A percentile compares a stretch with the other conserved stretches of the same genome.
Conservation (phyloP, 2,329 filamentous ascomycete species). For the Ceratocystis albifundus region DNA sequence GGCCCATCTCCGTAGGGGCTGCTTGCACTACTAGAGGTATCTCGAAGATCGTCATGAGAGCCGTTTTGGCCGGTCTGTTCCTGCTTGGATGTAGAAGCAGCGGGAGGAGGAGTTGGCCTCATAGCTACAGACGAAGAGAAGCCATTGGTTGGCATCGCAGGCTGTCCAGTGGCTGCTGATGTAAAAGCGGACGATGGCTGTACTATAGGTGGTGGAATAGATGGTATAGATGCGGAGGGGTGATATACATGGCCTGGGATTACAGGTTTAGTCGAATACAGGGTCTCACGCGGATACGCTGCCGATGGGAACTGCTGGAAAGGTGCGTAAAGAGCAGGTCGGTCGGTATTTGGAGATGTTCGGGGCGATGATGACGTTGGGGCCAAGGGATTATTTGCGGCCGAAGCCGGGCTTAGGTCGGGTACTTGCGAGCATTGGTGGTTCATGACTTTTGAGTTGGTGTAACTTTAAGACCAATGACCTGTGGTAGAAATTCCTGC, state of each 20-base stretch:
- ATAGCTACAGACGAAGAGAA: neutral
- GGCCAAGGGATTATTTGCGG: conserved; percentile 1
- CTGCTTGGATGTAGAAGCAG: neutral
- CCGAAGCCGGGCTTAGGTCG: conserved; percentile 1
- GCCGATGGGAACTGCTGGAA: neutral
- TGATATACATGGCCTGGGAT: neutral
- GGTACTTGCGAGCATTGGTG: conserved; percentile 16
- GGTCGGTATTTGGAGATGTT: conserved; percentile 16
- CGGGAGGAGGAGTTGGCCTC: neutral
- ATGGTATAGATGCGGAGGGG: neutral
- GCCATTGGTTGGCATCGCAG: neutral
- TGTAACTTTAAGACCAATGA: neutral
- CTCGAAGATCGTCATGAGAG: conserved; percentile 10
- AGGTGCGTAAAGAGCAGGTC: conserved; percentile 11
- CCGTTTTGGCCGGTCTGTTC: conserved; percentile 1
- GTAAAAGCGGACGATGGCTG: neutral
- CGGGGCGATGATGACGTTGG: conserved; percentile 13
- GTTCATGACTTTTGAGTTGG: conserved; percentile 14
- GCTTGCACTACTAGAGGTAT: conserved; percentile 19
- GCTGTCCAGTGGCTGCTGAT: neutral
- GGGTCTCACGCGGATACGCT: neutral
- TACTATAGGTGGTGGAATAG: neutral
- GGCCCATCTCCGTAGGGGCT: conserved; percentile 19
- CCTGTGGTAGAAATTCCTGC: neutral
- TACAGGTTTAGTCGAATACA: neutral